Percentiles rank a stretch among this genome's conserved stretches.
Evolutionary conservation across 2,329 filamentous ascomycete genomes (phyloP).

Genomic region (Cladosporium phlei): DNA sequence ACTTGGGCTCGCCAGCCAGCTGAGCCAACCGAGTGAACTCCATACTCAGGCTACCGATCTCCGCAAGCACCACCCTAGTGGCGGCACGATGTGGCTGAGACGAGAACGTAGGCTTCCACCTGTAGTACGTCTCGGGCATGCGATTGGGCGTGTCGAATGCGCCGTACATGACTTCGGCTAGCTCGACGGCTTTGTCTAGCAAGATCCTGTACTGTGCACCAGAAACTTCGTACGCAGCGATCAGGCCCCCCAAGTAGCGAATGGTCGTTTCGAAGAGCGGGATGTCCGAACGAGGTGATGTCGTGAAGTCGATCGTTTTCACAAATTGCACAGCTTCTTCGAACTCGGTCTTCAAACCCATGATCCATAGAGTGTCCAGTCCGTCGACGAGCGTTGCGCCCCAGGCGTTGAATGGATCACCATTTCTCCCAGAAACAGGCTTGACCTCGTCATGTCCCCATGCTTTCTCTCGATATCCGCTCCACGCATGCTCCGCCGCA

Average conservation of each 20-base stretch:
- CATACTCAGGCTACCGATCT: conserved; percentile 74
- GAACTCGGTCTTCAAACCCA: conserved; percentile 73
- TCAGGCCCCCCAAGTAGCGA: conserved; percentile 78
- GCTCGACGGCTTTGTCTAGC: conserved; percentile 71
- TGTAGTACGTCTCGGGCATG: conserved; percentile 80
- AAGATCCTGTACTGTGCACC: conserved; percentile 63
- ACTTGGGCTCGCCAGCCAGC: conserved; percentile 72
- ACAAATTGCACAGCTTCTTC: conserved; percentile 69
- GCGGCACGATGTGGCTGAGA: conserved; percentile 61
- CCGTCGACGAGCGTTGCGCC: conserved; percentile 80
- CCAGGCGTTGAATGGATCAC: conserved; percentile 88
- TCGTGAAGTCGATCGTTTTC: conserved; percentile 76
- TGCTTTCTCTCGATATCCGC: conserved; percentile 71
- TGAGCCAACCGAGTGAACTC: conserved; percentile 89
- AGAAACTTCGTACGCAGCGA: conserved; percentile 83
- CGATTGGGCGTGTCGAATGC: conserved; percentile 89
- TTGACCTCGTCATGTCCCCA: conserved; percentile 83
- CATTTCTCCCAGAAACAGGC: conserved; percentile 62
- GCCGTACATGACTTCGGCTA: conserved; percentile 75
- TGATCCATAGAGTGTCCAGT: conserved; percentile 82
- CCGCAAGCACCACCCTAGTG: conserved; percentile 54
- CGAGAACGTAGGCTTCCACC: conserved; percentile 64
- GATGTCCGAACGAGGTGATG: conserved; percentile 61
- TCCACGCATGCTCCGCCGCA: conserved; percentile 75
- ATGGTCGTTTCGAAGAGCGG: conserved; percentile 93